Percentiles rank a stretch among this genome's conserved stretches.
Evolutionary conservation across 1,284 basidiomycete species (phyloP).

Genomic region (Cystobasidium pallidum): DNA sequence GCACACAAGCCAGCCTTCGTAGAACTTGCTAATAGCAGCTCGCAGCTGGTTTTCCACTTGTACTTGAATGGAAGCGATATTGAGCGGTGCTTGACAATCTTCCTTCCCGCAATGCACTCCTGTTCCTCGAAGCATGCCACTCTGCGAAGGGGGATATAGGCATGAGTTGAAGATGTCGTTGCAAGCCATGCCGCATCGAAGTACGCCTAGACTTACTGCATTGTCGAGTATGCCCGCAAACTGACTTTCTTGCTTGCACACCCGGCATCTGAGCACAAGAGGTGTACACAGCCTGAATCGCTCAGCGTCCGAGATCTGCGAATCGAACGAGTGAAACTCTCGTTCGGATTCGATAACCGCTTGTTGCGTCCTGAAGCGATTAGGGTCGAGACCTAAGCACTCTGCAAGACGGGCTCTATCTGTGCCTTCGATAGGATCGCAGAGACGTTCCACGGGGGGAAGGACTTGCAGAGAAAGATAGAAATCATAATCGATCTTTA

Average conservation of each 20-base stretch:
- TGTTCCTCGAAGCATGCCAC: conserved; percentile 55
- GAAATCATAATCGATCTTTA: conserved; percentile 82
- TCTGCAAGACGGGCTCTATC: conserved; percentile 88
- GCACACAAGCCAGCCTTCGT: conserved; percentile 86
- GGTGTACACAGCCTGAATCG: conserved; percentile 76
- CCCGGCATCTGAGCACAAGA: conserved; percentile 72
- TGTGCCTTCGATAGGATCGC: conserved; percentile 94
- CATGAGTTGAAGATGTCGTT: conserved; percentile 52
- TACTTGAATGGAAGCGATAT: conserved; percentile 68
- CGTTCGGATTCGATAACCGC: conserved; percentile 65
- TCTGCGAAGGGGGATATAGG: conserved; percentile 51
- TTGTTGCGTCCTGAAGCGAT: conserved; percentile 64
- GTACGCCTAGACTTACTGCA: conserved; percentile 61
- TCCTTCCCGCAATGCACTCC: conserved; percentile 62
- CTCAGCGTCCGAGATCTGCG: conserved; percentile 84
- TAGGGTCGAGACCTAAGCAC: conserved; percentile 89
- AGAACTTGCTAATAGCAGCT: conserved; percentile 75
- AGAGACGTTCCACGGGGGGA: conserved; percentile 91
- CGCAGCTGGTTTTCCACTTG: conserved; percentile 88
- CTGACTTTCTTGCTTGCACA: conserved; percentile 67
- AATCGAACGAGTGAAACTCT: conserved; percentile 80
- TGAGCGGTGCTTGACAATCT: conserved; percentile 65
- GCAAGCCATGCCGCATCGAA: too few species aligned
- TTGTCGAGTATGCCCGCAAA: conserved; percentile 72
- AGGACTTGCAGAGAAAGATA: conserved; percentile 91